phyloP scores from a whole-genome alignment of 371 early-diverging fungal genomes.

The Lichtheimia ornata region DNA sequence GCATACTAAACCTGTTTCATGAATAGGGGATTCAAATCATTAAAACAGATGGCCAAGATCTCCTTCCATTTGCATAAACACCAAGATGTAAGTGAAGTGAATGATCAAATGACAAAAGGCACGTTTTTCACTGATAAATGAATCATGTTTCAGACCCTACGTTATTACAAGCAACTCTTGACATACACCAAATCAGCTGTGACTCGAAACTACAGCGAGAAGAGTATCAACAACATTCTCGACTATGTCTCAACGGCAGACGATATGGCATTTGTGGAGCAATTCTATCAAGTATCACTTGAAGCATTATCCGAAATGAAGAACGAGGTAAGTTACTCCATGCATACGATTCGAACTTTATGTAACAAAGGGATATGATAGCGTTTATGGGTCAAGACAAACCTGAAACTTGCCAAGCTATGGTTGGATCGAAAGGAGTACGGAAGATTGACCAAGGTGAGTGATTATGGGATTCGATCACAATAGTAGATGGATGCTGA shows the following conservation, averaged over 20 bases:
- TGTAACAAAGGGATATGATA: background rate
- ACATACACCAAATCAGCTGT: constrained; percentile 82
- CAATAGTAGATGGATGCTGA: too few species aligned
- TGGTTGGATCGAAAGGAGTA: constrained; percentile 88
- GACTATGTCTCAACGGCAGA: constrained; percentile 80
- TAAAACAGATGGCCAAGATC: constrained; percentile 93
- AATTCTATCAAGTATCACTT: constrained; percentile 83
- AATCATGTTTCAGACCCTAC: constrained; percentile 59
- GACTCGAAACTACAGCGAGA: constrained; percentile 92
- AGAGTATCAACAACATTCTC: constrained; percentile 93
- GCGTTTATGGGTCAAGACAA: constrained; percentile 89
- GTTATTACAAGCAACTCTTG: constrained; percentile 77
- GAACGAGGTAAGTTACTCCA: constrained; percentile 67
- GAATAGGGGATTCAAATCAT: constrained; percentile 90
- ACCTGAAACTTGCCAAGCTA: constrained; percentile 87
- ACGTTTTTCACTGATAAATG: too few species aligned
- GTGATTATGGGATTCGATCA: background rate
- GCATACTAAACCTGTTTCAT: background rate
- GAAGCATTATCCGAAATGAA: constrained; percentile 72
- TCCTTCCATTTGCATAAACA: constrained; percentile 68
- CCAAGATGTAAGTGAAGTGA: constrained; percentile 60
- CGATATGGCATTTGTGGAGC: constrained; percentile 80
- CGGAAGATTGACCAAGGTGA: constrained; percentile 63
- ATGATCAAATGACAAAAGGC: background rate
- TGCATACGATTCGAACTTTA: background rate